phyloP scores from a whole-genome alignment of 345 rosid genomes.

The Excoecaria cochinchinensis region DNA sequence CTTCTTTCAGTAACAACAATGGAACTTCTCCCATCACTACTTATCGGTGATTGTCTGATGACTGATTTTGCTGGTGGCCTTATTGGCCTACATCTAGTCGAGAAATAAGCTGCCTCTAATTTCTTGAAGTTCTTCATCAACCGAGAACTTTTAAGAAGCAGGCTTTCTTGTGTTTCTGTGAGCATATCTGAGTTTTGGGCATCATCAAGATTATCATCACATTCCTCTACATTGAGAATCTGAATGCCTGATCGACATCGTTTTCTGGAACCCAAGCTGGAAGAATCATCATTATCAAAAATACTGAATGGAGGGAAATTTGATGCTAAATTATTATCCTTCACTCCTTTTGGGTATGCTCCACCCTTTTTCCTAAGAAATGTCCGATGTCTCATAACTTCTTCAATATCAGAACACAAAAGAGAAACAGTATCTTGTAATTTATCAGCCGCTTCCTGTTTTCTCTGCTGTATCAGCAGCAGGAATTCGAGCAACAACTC shows the following conservation, averaged over 20 bases:
- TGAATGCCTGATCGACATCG: constrained; percentile 51
- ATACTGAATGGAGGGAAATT: constrained; percentile 41
- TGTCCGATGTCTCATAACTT: constrained; percentile 61
- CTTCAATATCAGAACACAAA: constrained; percentile 76
- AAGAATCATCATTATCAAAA: constrained; percentile 44
- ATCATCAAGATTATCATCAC: constrained; percentile 44
- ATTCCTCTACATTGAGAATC: constrained; percentile 39
- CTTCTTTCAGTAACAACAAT: constrained; percentile 71
- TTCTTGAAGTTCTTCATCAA: constrained; percentile 90
- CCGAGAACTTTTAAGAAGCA: constrained; percentile 60
- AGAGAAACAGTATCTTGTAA: constrained; percentile 67
- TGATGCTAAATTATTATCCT: constrained; percentile 45
- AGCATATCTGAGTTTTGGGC: constrained; percentile 36
- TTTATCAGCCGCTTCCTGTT: constrained; percentile 71
- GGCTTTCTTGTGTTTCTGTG: constrained; percentile 50
- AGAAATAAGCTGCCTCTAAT: constrained; percentile 79
- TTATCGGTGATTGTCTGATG: constrained; percentile 52
- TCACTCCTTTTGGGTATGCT: constrained; percentile 36
- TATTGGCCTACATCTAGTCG: constrained; percentile 65
- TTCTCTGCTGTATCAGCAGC: constrained; percentile 60
- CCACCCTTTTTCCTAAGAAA: constrained; percentile 53
- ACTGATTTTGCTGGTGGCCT: constrained; percentile 50
- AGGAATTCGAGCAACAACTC: constrained; percentile 91
- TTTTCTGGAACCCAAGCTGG: constrained; percentile 66
- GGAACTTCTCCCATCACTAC: constrained; percentile 79